Percentiles rank a stretch among this genome's conserved stretches.
phyloP scores from a whole-genome alignment of 495 filamentous ascomycete species.

The Penicillium roqueforti region DNA sequence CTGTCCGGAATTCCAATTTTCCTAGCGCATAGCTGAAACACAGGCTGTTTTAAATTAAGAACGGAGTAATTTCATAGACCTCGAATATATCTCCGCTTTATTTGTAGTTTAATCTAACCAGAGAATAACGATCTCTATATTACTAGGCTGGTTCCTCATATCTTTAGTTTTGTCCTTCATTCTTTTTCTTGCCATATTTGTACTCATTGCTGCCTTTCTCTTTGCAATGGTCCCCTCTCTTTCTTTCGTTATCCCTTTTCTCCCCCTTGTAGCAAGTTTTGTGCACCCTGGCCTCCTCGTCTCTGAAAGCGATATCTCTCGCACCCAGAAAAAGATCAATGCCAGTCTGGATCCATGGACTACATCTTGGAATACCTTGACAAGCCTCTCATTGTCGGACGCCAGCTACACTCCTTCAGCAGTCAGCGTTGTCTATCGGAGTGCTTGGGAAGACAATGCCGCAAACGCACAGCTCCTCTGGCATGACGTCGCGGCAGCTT shows the following conservation, averaged over 20 bases:
- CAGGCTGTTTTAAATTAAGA: background rate
- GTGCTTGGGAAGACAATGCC: background rate
- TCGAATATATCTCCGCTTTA: background rate
- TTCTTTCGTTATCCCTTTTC: background rate
- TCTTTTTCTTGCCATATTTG: background rate
- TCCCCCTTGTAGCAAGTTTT: background rate
- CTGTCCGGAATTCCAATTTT: too few relatives aligned
- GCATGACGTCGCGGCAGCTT: background rate
- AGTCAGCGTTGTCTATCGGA: background rate
- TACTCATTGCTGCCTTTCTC: background rate
- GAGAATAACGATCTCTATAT: too few relatives aligned
- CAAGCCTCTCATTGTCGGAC: background rate
- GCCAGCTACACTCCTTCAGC: background rate
- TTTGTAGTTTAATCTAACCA: too few relatives aligned
- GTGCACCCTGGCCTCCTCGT: background rate
- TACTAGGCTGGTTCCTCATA: too few relatives aligned
- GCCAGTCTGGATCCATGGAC: background rate
- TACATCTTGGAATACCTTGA: background rate
- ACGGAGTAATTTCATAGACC: background rate
- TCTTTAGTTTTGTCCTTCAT: background rate
- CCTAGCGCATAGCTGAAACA: background rate
- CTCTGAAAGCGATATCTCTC: background rate
- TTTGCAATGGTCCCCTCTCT: background rate
- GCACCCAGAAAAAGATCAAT: background rate
- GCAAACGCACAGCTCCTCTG: background rate